A percentile compares a stretch with the other conserved stretches of the same genome.
These are phyloP conservation scores for Fulvia fulva DNA, from an alignment of 2,329 filamentous ascomycete genomes.

Conservation along the genomic window DNA sequence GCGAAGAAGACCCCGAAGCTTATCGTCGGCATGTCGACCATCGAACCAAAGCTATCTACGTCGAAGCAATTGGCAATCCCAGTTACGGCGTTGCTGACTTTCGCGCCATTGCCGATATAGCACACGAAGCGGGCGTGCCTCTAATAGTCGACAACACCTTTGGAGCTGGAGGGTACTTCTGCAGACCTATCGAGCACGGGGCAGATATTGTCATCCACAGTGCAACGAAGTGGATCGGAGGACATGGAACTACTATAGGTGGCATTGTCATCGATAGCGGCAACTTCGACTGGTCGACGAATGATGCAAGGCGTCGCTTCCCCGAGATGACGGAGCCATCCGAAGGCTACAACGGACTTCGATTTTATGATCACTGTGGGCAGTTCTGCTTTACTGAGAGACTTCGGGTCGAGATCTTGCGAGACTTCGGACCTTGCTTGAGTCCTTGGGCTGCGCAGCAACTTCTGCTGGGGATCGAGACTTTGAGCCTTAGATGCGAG, in stretches of 20 bases:
- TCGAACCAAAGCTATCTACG: conserved; percentile 89
- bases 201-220: conserved; percentile 93
- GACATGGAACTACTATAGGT: conserved; percentile 82
- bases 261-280: conserved; percentile 83
- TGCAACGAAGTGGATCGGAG: conserved; percentile 95
- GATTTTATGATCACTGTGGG: conserved; percentile 92
- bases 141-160: conserved; percentile 87
- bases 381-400: conserved; percentile 77
- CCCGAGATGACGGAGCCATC: conserved; percentile 88
- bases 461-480: conserved; percentile 83
- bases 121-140: conserved; percentile 62
- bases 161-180: conserved; percentile 85
- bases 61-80: conserved; percentile 92
- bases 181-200: conserved; percentile 81
- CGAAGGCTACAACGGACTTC: conserved; percentile 85
- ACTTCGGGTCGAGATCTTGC: conserved; percentile 81
- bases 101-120: conserved; percentile 76
- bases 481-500: conserved; percentile 79
- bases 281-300: conserved; percentile 88
- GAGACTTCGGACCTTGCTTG: conserved; percentile 76
- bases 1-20: conserved; percentile 75
- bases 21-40: conserved; percentile 87
- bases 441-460: conserved; percentile 94
- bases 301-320: conserved; percentile 64
- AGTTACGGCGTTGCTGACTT: conserved; percentile 90